Evolutionary conservation across 441 rosid genomes (phyloP).

Genomic region (Cnidoscolus chayamansa): DNA sequence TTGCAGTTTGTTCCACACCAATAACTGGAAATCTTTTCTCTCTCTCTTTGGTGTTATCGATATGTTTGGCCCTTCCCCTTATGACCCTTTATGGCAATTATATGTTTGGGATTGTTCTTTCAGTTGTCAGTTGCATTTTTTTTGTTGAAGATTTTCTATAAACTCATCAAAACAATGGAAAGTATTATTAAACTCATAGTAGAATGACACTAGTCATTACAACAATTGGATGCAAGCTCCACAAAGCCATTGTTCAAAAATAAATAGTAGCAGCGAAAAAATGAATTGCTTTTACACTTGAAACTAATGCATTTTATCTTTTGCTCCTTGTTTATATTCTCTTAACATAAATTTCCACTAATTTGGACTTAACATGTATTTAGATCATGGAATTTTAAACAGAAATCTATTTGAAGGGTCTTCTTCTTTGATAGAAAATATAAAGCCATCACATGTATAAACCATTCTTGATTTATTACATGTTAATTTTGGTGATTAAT

Average conservation of each 20-base stretch:
- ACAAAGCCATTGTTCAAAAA: background rate
- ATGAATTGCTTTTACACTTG: background rate
- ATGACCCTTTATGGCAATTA: background rate
- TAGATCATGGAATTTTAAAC: background rate
- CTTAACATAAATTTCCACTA: background rate
- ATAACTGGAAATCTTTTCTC: background rate
- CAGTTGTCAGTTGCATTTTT: background rate
- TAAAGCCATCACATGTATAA: background rate
- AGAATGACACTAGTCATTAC: background rate
- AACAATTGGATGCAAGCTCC: background rate
- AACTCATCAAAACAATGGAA: background rate
- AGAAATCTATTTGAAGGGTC: background rate
- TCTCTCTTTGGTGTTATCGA: background rate
- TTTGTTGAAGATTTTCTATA: background rate
- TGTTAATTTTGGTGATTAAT: background rate
- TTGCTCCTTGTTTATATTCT: background rate
- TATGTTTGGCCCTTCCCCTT: background rate
- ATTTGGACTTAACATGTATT: background rate
- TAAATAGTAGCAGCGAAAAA: background rate
- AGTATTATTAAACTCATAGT: background rate
- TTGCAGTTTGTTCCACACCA: background rate
- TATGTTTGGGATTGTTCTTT: background rate
- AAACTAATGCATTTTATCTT: background rate
- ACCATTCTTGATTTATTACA: background rate
- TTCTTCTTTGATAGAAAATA: background rate